Evolutionary conservation across 2,329 filamentous ascomycete genomes (phyloP).

Genomic region (Apiospora kogelbergensis): DNA sequence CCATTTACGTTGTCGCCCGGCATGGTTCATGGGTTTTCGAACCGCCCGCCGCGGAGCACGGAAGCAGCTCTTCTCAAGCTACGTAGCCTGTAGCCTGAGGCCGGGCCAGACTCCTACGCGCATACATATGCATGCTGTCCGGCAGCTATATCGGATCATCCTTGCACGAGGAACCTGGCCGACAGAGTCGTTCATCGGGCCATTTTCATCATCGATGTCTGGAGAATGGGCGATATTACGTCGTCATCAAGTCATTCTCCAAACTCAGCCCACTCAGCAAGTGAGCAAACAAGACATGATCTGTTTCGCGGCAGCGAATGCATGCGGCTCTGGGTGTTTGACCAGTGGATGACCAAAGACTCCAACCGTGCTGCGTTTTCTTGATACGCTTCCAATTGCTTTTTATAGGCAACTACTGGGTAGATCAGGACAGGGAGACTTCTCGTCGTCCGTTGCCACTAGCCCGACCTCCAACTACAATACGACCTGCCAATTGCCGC

Average conservation of each 20-base stretch:
- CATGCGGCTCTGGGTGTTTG: slow-evolving; percentile 5
- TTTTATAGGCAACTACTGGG: background rate
- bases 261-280: background rate
- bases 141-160: background rate
- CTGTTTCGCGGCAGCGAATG: background rate
- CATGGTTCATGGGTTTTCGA: background rate
- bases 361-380: background rate
- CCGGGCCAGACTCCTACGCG: background rate
- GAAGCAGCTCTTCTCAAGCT: background rate
- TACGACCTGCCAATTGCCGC: background rate
- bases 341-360: background rate
- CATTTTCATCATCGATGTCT: background rate
- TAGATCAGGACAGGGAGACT: background rate
- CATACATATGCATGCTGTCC: background rate
- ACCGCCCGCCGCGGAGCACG: background rate
- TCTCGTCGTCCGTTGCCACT: background rate
- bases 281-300: background rate
- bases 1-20: background rate
- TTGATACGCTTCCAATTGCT: background rate
- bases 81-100: background rate
- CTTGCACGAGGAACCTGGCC: background rate
- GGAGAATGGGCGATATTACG: background rate
- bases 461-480: too few species aligned
- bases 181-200: background rate
- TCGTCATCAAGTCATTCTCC: slow-evolving; percentile 3